Evolutionary conservation across 2,329 filamentous ascomycete species (phyloP).

Genomic region (Daldinia sp.): DNA sequence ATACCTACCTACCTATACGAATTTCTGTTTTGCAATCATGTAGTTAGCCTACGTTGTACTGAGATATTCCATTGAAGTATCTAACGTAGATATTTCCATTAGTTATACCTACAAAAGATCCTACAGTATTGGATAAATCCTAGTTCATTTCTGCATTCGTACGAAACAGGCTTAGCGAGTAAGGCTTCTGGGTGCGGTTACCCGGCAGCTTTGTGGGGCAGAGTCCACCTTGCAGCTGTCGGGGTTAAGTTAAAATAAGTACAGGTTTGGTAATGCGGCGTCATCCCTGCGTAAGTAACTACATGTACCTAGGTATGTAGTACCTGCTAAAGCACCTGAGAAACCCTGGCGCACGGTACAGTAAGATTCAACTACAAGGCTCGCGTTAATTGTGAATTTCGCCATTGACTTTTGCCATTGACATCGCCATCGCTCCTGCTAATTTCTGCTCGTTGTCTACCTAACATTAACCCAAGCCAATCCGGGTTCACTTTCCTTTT

Average conservation of each 20-base stretch:
- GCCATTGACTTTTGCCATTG: slow-evolving; percentile 31
- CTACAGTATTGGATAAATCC: neutral
- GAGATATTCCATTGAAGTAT: neutral
- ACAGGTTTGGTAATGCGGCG: slow-evolving; percentile 29
- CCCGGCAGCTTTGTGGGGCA: slow-evolving; percentile 3
- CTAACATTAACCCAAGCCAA: neutral
- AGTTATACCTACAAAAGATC: neutral
- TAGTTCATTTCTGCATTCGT: neutral
- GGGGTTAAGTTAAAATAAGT: slow-evolving; percentile 14
- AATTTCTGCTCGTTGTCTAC: neutral
- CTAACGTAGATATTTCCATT: neutral
- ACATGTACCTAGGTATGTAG: neutral
- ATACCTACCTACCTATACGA: neutral
- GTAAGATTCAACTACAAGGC: slow-evolving; percentile 16
- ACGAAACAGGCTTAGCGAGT: neutral
- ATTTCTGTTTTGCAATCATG: neutral
- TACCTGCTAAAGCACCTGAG: neutral
- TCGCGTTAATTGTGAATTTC: slow-evolving; percentile 28
- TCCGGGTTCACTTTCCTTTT: neutral
- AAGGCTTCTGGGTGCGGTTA: slow-evolving; percentile 7
- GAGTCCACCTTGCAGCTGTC: slow-evolving; percentile 8
- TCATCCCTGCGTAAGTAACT: slow-evolving; percentile 32
- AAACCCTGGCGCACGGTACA: slow-evolving; percentile 12
- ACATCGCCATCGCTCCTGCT: neutral
- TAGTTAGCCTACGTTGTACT: too few relatives aligned